Evolutionary conservation across 1,139 yeast species (phyloP).

Genomic region (Arxiozyma slooffiae): DNA sequence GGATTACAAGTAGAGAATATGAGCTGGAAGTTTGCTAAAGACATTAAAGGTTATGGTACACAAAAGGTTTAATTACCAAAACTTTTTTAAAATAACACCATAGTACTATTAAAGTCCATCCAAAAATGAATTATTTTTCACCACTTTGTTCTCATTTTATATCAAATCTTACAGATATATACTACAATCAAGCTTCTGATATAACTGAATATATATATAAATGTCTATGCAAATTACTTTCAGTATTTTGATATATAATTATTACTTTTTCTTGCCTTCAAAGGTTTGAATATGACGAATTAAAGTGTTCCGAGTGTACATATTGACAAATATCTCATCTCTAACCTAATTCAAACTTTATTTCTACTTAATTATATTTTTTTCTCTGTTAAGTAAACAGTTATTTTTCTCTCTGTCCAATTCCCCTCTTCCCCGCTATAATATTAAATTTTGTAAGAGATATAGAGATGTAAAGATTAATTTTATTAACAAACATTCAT

Average conservation of each 20-base stretch:
- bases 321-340: neutral
- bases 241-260: too few relatives aligned
- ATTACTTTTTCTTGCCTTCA: too few relatives aligned
- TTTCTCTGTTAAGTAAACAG: too few relatives aligned
- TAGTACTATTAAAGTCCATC: neutral
- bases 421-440: neutral
- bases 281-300: neutral
- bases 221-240: too few relatives aligned
- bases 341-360: too few relatives aligned
- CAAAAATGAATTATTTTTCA: too few relatives aligned
- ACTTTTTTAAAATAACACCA: too few relatives aligned
- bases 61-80: conserved; percentile 32
- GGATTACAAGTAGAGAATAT: conserved; percentile 56
- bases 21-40: conserved; percentile 88
- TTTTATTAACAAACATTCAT: neutral
- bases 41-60: conserved; percentile 84
- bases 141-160: neutral
- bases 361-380: neutral
- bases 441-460: neutral
- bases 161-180: neutral
- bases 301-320: too few relatives aligned
- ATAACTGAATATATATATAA: too few relatives aligned
- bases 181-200: neutral
- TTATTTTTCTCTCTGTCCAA: too few relatives aligned
- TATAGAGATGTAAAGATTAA: neutral